Evolutionary conservation across 441 rosid genomes (phyloP), one percentile per base, ranked within the genome.

Genomic region (Theobroma grandiflorum): DNA sequence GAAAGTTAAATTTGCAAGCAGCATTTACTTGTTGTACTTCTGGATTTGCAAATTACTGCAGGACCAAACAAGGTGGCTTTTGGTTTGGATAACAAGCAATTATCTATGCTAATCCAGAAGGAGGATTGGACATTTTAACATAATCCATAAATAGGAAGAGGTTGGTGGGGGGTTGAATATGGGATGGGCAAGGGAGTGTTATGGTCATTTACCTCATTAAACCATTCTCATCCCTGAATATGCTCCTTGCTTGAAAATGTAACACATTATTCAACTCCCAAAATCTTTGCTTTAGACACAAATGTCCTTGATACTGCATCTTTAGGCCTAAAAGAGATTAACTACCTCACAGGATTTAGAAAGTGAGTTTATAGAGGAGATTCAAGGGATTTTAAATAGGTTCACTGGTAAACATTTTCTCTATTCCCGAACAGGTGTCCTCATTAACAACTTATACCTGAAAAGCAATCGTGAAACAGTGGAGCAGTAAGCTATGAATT

Each of bases 41-140:
- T n/a, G n/a, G n/a, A 49, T 49, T 52, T 16, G 47, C 63, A 72
- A n/a, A 37, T 53, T 73, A 73, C 37, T 55, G 37, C 47, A 72
- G 31, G 9, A 72, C 45, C 40, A 71, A 71, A 70, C 59, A 50
- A 18, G 35, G 75, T 50, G 22, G 1, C 31, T 43, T 71, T 71
- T 71, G 61, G 38, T 55, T 71, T 4, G 75, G 61, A 12, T 71
- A 71, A n/a, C n/a, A 50, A 72, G 50, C 59, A 31, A 72, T 18
- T 50, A 52, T 16, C 43, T 8, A 52, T 72, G 49, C 49, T 35
- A 53, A 50, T 26, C 49, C 49, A 37, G 20, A 50, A 72, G 63
- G 47, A n/a, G 5, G 40, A 37, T 18, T 18, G 33, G 38, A 37
- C 63, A 53, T 53, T 47, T 33, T 35, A 16, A 40, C 62, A 35